Percentiles rank a stretch among this genome's conserved stretches.
Evolutionary conservation across 305 asterid genomes (phyloP).

Genomic region (Fraxinus baroniana): DNA sequence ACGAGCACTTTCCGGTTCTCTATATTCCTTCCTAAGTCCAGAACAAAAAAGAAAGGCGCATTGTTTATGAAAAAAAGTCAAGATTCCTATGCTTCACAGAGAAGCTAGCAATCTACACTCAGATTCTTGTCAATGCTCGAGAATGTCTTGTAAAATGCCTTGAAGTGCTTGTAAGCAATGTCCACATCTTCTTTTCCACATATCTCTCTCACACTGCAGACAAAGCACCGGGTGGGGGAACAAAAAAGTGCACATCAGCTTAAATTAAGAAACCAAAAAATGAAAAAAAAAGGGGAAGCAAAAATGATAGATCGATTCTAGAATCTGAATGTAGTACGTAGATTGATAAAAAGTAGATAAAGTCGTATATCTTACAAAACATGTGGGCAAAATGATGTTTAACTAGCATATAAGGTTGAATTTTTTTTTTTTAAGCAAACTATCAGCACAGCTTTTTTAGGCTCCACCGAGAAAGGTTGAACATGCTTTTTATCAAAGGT

Average conservation of each 20-base stretch:
- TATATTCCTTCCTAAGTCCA: not conserved
- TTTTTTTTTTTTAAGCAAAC: not conserved
- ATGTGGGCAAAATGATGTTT: not conserved
- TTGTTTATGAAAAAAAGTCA: not conserved
- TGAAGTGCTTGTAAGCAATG: slow-evolving; percentile 86
- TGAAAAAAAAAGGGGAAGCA: not conserved
- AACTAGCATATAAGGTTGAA: not conserved
- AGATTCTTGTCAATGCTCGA: slow-evolving; percentile 79
- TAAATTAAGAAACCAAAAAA: not conserved
- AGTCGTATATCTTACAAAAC: not conserved
- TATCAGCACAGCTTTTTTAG: not conserved
- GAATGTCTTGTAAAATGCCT: slow-evolving; percentile 76
- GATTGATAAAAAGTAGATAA: not conserved
- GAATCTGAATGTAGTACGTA: no score
- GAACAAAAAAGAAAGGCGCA: not conserved
- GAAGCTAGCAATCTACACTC: slow-evolving; percentile 54
- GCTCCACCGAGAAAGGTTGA: not conserved
- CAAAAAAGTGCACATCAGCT: not conserved
- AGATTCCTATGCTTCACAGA: not conserved
- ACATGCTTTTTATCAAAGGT: not conserved
- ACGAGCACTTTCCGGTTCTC: not conserved
- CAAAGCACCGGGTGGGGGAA: slow-evolving; percentile 8
- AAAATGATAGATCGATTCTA: not conserved
- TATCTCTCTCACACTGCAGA: slow-evolving; percentile 79
- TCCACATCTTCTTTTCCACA: slow-evolving; percentile 85